Base-by-base conservation (phyloP, 495 filamentous ascomycete species). In the Aspergillus conjunctus region DNA sequence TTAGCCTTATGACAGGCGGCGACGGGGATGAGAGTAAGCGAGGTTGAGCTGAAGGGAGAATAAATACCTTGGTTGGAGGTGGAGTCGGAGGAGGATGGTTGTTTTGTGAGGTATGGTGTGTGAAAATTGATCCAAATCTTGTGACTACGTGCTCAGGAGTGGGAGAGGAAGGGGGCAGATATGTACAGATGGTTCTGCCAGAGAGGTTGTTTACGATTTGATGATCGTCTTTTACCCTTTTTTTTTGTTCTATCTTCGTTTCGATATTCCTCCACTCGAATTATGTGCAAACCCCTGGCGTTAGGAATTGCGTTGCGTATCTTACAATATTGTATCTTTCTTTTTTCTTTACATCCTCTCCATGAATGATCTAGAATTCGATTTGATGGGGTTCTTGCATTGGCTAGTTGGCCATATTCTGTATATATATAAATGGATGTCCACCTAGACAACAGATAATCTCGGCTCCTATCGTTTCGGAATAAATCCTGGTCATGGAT, bases 281-380 rank as follows among this genome's bases (percentile, higher is more conserved):
- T 48, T 48, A 17, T 48, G 20, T 48, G 44, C 43, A 51, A 45
- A 43, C 32, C 45, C 22, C 32, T 26, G 61, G 61, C 61, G 61
- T 63, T 63, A 55, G 55, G 61, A 51, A 56, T 58, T 14, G 51
- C 45, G 49, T 39, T 20, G 31, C 46, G 37, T 60, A 26, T 26
- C 18, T 17, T 43, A 15, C 9, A 15, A 15, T 43, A n/a, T n/a
- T n/a, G 17, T 21, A 18, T 21, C 10, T 48, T 17, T 34, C 49
- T 65, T 30, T 61, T 56, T 62, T 51, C 50, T 59, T 65, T 37
- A 44, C 15, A 43, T 56, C 48, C 17, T 51, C 15, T 49, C 18
- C 39, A 43, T 43, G 9, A 15, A 10, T 43, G 39, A 10, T 43
- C 39, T 43, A 43, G 10, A 14, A 15, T 43, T 43, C 39, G 14